A percentile compares a stretch with the other conserved stretches of the same genome.
These are phyloP conservation scores for Diophrys appendiculata DNA, from an alignment of 73 alveolate genomes.

Conservation along the genomic window DNA sequence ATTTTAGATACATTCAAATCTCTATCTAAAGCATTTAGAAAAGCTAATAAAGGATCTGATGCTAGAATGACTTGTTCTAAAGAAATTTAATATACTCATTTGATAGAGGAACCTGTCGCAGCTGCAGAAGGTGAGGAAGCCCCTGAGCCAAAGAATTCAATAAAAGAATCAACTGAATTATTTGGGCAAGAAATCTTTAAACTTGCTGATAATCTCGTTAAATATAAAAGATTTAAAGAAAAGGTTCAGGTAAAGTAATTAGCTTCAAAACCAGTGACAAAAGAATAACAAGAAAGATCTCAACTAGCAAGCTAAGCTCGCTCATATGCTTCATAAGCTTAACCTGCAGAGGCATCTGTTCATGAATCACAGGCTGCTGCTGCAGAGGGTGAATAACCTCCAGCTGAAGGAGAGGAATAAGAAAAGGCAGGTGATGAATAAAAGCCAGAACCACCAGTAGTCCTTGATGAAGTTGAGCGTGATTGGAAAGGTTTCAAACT, in stretches of 20 bases:
- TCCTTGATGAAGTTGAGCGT: not conserved
- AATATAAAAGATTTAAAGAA: conserved; percentile 11
- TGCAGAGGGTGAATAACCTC: too few relatives aligned
- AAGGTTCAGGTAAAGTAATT: not conserved
- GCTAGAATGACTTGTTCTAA: too few relatives aligned
- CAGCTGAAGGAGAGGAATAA: conserved; percentile 19
- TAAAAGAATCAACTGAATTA: conserved; percentile 2
- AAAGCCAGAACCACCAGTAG: not conserved
- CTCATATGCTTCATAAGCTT: too few relatives aligned
- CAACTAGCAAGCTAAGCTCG: too few relatives aligned
- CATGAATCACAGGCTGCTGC: not conserved
- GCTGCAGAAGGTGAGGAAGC: conserved; percentile 36
- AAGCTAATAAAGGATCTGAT: too few relatives aligned
- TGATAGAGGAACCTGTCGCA: conserved; percentile 15
- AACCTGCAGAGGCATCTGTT: too few relatives aligned
- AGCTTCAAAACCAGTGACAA: too few relatives aligned
- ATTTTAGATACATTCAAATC: too few relatives aligned
- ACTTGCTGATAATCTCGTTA: conserved; percentile 9
- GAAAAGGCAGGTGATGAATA: conserved; percentile 2
- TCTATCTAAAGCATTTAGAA: too few relatives aligned
- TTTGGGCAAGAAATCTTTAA: not conserved
- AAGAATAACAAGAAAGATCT: not conserved
- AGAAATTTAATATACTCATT: conserved; percentile 26
- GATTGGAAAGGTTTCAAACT: not conserved
- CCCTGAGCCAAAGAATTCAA: conserved; percentile 20